Evolutionary conservation across 768 basidiomycete species (phyloP).

Genomic region (Wakefieldia striispora): DNA sequence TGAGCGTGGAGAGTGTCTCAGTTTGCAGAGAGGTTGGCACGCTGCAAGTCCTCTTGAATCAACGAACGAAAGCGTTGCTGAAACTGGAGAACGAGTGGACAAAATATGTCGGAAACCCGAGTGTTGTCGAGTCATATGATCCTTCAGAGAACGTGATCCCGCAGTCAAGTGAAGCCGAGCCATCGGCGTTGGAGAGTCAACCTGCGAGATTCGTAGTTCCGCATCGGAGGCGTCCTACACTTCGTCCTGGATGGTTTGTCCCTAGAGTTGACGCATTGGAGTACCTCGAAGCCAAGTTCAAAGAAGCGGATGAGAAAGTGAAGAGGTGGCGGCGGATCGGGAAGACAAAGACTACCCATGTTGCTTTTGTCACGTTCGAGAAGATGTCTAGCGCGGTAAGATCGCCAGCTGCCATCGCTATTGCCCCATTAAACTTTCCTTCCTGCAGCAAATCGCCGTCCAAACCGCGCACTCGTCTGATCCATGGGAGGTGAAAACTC

Average conservation of each 20-base stretch:
- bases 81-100: constrained; percentile 85
- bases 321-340: constrained; percentile 67
- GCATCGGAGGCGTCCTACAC: constrained; percentile 71
- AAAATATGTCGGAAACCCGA: constrained; percentile 92
- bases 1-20: constrained; percentile 90
- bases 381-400: constrained; percentile 89
- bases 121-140: constrained; percentile 78
- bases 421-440: not conserved
- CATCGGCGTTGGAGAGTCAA: constrained; percentile 52
- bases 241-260: constrained; percentile 72
- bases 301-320: constrained; percentile 80
- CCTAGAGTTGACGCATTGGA: constrained; percentile 86
- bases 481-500: constrained; percentile 64
- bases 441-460: constrained; percentile 74
- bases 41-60: constrained; percentile 70
- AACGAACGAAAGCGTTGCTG: constrained; percentile 76
- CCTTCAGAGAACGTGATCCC: constrained; percentile 57
- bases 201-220: constrained; percentile 65
- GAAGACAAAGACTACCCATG: constrained; percentile 76
- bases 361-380: constrained; percentile 96
- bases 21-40: constrained; percentile 81
- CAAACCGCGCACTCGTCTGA: constrained; percentile 77
- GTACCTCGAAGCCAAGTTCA: constrained; percentile 77
- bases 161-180: constrained; percentile 47
- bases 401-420: constrained; percentile 2